These are phyloP conservation scores for Crithidia expoeki DNA, from an alignment of 208 protist genomes.

Conservation along the genomic window DNA sequence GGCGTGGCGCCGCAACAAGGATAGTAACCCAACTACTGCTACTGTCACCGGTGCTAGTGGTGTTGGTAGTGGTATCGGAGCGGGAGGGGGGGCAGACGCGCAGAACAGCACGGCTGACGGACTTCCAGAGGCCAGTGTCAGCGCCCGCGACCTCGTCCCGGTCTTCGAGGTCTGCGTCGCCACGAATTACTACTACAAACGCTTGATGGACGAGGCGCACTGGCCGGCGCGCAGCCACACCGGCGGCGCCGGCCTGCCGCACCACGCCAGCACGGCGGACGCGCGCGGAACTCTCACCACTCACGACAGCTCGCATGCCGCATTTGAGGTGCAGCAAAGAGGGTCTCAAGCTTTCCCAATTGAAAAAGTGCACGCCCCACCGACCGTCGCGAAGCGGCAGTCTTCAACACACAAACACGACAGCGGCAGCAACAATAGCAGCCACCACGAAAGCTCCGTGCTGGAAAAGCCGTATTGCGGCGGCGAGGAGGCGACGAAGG, in stretches of 20 bases:
- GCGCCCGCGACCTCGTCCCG: constrained; percentile 17
- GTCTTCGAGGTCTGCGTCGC: constrained; percentile 64
- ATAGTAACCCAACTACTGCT: neutral
- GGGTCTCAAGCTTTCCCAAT: neutral
- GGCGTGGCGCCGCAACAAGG: constrained; percentile 23
- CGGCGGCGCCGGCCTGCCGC: neutral
- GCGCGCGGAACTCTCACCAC: neutral
- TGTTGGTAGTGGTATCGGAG: neutral
- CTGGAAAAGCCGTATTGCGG: constrained; percentile 55
- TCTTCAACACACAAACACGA: neutral
- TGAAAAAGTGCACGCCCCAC: neutral
- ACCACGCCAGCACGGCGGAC: constrained; percentile 5
- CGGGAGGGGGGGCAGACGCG: neutral
- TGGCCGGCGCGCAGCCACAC: constrained; percentile 10
- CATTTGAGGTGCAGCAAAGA: neutral
- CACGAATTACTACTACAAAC: constrained; percentile 73
- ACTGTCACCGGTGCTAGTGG: neutral
- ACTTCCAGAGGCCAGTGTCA: neutral
- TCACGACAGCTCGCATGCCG: neutral
- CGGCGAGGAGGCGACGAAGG: constrained; percentile 40
- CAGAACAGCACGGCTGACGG: neutral
- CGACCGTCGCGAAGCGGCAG: neutral
- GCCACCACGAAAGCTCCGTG: constrained; percentile 3
- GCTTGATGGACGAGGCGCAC: constrained; percentile 33
- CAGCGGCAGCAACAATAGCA: neutral